Evolutionary conservation across 2,329 filamentous ascomycete species (phyloP).

Genomic region (Fusarium virguliforme): DNA sequence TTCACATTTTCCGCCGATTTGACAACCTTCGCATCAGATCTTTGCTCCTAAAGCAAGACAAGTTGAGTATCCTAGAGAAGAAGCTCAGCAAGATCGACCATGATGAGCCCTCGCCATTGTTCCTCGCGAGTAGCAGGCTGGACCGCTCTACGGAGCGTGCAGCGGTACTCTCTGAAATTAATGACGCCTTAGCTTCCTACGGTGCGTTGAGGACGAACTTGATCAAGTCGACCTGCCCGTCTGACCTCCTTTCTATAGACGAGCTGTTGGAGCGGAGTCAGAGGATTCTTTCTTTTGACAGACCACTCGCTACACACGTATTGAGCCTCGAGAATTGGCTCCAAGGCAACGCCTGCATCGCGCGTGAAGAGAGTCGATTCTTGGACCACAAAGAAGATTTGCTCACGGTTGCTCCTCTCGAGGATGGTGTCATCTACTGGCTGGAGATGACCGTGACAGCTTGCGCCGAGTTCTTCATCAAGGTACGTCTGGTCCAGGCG

Average conservation of each 20-base stretch:
- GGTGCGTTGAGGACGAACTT: too few species aligned
- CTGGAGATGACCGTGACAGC: too few species aligned
- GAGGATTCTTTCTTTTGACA: not conserved
- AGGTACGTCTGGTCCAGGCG: too few species aligned
- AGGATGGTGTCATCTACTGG: too few species aligned
- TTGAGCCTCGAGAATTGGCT: constrained; percentile 11
- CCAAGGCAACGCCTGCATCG: constrained; percentile 6
- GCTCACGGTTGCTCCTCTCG: too few species aligned
- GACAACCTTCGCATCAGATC: constrained; percentile 49
- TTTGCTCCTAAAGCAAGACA: constrained; percentile 54
- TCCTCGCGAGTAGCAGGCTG: constrained; percentile 27
- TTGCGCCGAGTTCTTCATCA: too few species aligned
- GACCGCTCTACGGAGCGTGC: constrained; percentile 39
- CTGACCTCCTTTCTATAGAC: not conserved
- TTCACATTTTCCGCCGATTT: constrained; percentile 52
- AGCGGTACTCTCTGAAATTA: constrained; percentile 13
- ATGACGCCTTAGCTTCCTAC: not conserved
- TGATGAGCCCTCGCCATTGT: constrained; percentile 38
- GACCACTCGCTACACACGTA: constrained; percentile 7
- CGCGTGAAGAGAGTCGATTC: not conserved
- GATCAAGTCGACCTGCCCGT: too few species aligned
- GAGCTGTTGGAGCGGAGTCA: too few species aligned
- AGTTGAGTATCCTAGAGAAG: constrained; percentile 50
- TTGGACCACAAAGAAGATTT: too few species aligned
- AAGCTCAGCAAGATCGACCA: constrained; percentile 49